phyloP scores from a whole-genome alignment of 768 basidiomycete genomes.

The Rhizopogon sp. region DNA sequence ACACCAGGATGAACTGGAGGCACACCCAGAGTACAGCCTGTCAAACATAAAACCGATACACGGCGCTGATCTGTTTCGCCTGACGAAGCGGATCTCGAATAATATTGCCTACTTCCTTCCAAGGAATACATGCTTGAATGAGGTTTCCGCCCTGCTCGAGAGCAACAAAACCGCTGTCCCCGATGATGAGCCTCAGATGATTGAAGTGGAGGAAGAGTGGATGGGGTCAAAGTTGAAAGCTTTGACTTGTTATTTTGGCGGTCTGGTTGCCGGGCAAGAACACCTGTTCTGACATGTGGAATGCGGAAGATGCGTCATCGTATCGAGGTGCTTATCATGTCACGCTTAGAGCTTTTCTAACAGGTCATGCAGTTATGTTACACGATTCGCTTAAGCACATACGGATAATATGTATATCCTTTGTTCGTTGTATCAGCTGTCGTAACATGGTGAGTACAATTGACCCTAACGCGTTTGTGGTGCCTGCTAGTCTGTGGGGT shows the following conservation, averaged over 20 bases:
- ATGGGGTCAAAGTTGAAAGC: slow-evolving; percentile 93
- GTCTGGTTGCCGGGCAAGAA: slow-evolving; percentile 67
- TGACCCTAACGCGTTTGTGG: too few species aligned
- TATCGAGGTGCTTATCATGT: too few species aligned
- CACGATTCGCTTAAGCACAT: too few species aligned
- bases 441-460: too few species aligned
- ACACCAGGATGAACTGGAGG: slow-evolving; percentile 8
- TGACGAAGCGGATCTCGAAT: slow-evolving; percentile 65
- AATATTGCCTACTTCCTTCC: slow-evolving; percentile 92
- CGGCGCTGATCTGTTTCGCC: slow-evolving; percentile 75
- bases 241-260: slow-evolving; percentile 91
- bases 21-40: slow-evolving; percentile 61
- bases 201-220: slow-evolving; percentile 97
- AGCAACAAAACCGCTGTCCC: neutral
- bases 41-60: slow-evolving; percentile 72
- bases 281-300: slow-evolving; percentile 39
- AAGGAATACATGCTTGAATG: slow-evolving; percentile 68
- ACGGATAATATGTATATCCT: too few species aligned
- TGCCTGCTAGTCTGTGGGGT: too few species aligned
- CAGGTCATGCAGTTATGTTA: too few species aligned
- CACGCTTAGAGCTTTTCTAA: too few species aligned
- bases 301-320: neutral
- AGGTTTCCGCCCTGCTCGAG: slow-evolving; percentile 45
- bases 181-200: slow-evolving; percentile 38
- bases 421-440: too few species aligned